These are phyloP conservation scores for Carallia brachiata DNA, from an alignment of 345 rosid species.

Conservation along the genomic window DNA sequence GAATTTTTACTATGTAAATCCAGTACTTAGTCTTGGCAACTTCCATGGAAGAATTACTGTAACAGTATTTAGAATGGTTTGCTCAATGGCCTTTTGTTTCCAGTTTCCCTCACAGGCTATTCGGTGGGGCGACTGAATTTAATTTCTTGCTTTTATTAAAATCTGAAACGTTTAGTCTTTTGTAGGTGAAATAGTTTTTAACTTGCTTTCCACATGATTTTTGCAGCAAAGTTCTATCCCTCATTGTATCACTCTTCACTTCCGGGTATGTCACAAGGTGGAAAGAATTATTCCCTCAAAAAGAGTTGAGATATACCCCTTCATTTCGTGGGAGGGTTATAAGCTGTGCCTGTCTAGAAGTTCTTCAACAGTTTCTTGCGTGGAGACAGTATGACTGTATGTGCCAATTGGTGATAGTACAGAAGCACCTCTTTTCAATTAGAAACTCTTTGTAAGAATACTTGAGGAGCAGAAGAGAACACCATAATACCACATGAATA, in stretches of 20 bases:
- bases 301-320: conserved; percentile 56
- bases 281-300: conserved; percentile 63
- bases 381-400: conserved; percentile 93
- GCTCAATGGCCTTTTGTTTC: too few species aligned
- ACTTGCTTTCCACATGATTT: not conserved
- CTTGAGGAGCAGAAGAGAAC: not conserved
- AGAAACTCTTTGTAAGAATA: too few species aligned
- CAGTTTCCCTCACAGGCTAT: too few species aligned
- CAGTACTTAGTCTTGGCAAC: not conserved
- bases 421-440: not conserved
- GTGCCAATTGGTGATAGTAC: conserved; percentile 13
- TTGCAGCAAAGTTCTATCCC: conserved; percentile 77
- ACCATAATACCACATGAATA: not conserved
- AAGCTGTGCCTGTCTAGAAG: conserved; percentile 66
- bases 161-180: not conserved
- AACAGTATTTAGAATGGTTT: too few species aligned
- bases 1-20: not conserved
- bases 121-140: too few species aligned
- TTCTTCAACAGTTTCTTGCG: conserved; percentile 74
- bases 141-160: too few species aligned
- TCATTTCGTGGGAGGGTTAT: conserved; percentile 58
- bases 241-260: conserved; percentile 68
- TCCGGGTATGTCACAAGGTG: conserved; percentile 66
- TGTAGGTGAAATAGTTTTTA: not conserved
- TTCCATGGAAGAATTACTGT: not conserved